These are phyloP conservation scores for Crithidia expoeki DNA, from an alignment of 208 protist genomes.

Conservation along the genomic window DNA sequence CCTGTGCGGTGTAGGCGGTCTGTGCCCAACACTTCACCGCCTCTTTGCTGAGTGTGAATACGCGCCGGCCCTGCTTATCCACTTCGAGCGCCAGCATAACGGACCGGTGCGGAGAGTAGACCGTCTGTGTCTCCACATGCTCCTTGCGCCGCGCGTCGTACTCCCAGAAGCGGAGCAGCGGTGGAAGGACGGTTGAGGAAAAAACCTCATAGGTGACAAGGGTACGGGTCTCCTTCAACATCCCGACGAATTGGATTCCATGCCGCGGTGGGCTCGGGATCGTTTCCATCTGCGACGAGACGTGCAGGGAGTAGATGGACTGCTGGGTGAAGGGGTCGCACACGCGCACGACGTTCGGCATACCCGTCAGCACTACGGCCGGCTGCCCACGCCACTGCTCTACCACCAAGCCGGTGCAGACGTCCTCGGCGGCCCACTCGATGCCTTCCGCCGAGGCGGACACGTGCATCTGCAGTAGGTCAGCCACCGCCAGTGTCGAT, in stretches of 20 bases:
- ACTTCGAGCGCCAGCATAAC: constrained; percentile 59
- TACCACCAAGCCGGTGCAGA: constrained; percentile 73
- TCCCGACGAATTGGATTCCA: constrained; percentile 80
- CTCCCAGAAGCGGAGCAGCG: constrained; percentile 82
- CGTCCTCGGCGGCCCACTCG: constrained; percentile 75
- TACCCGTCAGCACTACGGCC: constrained; percentile 78
- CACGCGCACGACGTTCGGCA: constrained; percentile 80
- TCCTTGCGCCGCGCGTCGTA: constrained; percentile 57
- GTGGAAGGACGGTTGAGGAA: constrained; percentile 54
- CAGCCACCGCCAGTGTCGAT: constrained; percentile 69
- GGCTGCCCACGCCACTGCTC: constrained; percentile 74
- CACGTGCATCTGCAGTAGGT: constrained; percentile 74
- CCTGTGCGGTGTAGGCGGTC: constrained; percentile 46
- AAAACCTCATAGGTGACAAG: constrained; percentile 88
- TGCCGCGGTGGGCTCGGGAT: constrained; percentile 65
- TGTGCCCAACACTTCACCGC: constrained; percentile 83
- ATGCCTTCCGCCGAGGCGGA: constrained; percentile 70
- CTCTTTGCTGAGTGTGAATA: constrained; percentile 78
- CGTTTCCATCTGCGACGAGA: constrained; percentile 88
- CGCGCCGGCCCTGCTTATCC: constrained; percentile 58
- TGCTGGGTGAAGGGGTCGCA: constrained; percentile 89
- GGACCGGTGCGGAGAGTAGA: constrained; percentile 78
- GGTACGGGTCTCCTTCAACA: constrained; percentile 62
- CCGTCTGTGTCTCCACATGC: constrained; percentile 76
- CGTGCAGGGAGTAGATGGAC: constrained; percentile 85